Base-by-base conservation (phyloP, 2,329 filamentous ascomycete species). In the Fonsecaea pedrosoi region DNA sequence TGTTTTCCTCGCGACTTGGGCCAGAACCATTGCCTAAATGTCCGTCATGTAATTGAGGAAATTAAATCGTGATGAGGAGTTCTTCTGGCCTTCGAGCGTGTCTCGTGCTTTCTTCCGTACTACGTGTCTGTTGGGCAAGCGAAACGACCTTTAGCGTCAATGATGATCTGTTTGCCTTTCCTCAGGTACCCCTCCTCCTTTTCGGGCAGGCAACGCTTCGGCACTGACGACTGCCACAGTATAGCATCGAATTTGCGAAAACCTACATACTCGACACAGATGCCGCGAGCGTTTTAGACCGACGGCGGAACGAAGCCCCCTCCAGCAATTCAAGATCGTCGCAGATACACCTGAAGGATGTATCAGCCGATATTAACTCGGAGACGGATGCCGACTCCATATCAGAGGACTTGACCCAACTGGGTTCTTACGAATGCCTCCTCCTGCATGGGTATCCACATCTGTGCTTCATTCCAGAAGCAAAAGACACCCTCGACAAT, bases 141-240 rank as follows among this genome's bases (percentile, higher is more conserved):
- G 84, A 85, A 73, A 84, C 84, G 71, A 79, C 83, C 21, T 97
- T 97, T 82, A 96, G 90, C 80, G 91, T 96, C 64, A 89, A 95
- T 74, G 92, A 96, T 76, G 94, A 97, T 77, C 79, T 97, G 60
- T 85, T 96, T 64, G 92, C 92, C 18, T 92, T 90, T 79, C 94
- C 94, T 10, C 92, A 95, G 85, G 92, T 94, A 83, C 70, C 82
- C 57, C 35, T 45, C 57, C 37, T 48, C 50, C 56, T 48, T 42
- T 13, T n/a, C 54, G 56, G 50, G 58, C 3, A 25, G 60, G 25
- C 18, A 40, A 18, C 25, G 42, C n/a, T 54, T 40, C 53, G 21
- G 34, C 38, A 5, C 62, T 70, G n/a, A 68, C 58, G 50, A 30
- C 25, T 37, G 45, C n/a, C 56, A 56, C 76, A 97, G 90, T 97